Evolutionary conservation across 1,139 yeast genomes (phyloP).

Genomic region (Geotrichum europaeum): DNA sequence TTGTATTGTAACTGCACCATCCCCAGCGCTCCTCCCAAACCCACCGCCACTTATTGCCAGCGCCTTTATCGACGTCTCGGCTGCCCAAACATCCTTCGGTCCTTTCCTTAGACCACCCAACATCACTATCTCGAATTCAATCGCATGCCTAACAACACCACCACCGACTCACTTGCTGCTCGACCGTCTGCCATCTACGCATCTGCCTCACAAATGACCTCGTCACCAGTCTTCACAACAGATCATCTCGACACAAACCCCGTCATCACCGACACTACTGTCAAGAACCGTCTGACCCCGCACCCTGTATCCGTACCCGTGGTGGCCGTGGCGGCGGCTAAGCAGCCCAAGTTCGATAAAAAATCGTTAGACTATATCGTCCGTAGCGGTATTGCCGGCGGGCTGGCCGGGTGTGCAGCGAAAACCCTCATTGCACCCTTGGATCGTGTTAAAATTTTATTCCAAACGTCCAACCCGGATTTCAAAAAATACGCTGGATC

Average conservation of each 20-base stretch:
- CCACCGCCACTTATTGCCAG: not conserved
- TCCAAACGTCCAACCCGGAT: constrained; percentile 92
- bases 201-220: not conserved
- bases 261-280: not conserved
- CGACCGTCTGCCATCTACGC: not conserved
- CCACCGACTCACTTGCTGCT: not conserved
- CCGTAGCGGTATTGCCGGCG: constrained; percentile 89
- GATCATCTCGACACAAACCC: not conserved
- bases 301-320: not conserved
- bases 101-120: not conserved
- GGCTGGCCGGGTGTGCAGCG: constrained; percentile 92
- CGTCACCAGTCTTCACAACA: not conserved
- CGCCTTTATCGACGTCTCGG: not conserved
- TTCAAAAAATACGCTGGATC: constrained; percentile 77
- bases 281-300: not conserved
- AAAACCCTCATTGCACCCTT: constrained; percentile 92
- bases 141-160: not conserved
- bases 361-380: constrained; percentile 72
- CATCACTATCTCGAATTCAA: not conserved
- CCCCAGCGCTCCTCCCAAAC: not conserved
- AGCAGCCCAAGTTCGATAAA: constrained; percentile 42
- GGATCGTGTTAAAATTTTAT: constrained; percentile 87
- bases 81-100: not conserved
- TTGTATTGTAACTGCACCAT: not conserved
- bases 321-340: not conserved